phyloP scores from a whole-genome alignment of 768 basidiomycete species.

The Auricularia auricula-judae region DNA sequence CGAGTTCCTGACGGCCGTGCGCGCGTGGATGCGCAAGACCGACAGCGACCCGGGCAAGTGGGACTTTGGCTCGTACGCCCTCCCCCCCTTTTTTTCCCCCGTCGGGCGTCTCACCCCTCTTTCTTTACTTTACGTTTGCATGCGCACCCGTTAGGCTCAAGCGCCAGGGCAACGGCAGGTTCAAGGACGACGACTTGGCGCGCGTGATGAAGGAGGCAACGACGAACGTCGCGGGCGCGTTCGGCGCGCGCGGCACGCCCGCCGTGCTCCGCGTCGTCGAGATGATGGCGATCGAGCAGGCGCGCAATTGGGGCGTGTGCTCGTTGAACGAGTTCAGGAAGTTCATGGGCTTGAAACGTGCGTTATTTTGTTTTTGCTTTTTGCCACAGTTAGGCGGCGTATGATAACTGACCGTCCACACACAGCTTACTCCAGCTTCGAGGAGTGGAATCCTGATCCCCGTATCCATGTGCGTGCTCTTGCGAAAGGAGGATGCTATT shows the following conservation, averaged over 20 bases:
- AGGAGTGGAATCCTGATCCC: constrained; percentile 71
- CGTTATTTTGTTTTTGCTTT: too few species aligned
- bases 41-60: constrained; percentile 39
- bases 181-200: constrained; percentile 65
- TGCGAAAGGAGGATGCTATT: background rate
- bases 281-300: constrained; percentile 74
- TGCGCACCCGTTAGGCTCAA: constrained; percentile 31
- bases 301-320: constrained; percentile 70
- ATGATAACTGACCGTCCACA: too few species aligned
- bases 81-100: too few species aligned
- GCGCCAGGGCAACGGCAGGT: constrained; percentile 48
- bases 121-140: background rate
- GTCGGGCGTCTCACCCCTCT: too few species aligned
- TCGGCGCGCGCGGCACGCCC: constrained; percentile 70
- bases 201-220: constrained; percentile 55
- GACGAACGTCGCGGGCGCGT: constrained; percentile 58
- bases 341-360: constrained; percentile 71
- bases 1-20: constrained; percentile 39
- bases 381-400: too few species aligned
- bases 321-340: constrained; percentile 76
- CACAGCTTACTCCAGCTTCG: constrained; percentile 59
- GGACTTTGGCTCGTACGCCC: constrained; percentile 51
- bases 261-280: constrained; percentile 66
- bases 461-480: constrained; percentile 36
- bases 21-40: constrained; percentile 26